A percentile compares a stretch with the other conserved stretches of the same genome.
These are phyloP conservation scores for Russula earlei DNA, from an alignment of 768 basidiomycete species.

Conservation along the genomic window DNA sequence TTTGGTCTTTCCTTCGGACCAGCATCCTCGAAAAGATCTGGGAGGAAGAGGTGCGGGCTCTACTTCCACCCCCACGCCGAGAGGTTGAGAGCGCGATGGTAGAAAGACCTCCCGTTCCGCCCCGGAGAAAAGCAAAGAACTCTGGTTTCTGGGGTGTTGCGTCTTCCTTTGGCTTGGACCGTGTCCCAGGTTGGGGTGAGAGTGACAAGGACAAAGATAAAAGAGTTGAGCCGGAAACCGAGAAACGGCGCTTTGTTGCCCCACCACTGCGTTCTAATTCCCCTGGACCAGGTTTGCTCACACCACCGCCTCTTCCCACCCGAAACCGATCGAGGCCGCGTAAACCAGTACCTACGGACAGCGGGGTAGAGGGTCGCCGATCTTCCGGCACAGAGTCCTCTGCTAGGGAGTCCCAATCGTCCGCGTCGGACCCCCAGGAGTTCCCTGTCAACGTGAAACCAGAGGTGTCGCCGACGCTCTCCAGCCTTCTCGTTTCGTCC, in stretches of 20 bases:
- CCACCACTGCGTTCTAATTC: constrained; percentile 6
- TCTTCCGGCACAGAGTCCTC: neutral
- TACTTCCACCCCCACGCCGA: constrained; percentile 26
- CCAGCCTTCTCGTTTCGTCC: constrained; percentile 9
- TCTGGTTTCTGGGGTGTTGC: constrained; percentile 59
- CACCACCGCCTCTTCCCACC: constrained; percentile 16
- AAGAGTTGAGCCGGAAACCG: constrained; percentile 24
- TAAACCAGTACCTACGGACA: neutral
- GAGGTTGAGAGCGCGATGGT: constrained; percentile 7
- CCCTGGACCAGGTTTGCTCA: constrained; percentile 7
- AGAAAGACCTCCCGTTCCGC: constrained; percentile 54
- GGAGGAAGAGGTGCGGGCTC: constrained; percentile 58
- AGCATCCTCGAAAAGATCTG: constrained; percentile 79
- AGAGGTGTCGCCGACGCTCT: constrained; percentile 11
- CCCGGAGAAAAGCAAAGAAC: constrained; percentile 35
- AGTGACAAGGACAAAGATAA: constrained; percentile 36
- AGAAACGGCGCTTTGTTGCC: constrained; percentile 17
- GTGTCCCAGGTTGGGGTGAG: constrained; percentile 45
- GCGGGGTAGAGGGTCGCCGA: neutral
- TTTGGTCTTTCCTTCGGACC: constrained; percentile 83
- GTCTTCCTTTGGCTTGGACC: constrained; percentile 40
- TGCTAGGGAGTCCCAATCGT: neutral
- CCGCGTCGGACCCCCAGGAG: neutral
- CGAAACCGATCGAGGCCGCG: constrained; percentile 13
- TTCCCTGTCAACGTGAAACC: neutral